A percentile compares a stretch with the other conserved stretches of the same genome.
Conservation (phyloP, 176 grass and related monocot genomes). For the Echinochloa phyllopogon region DNA sequence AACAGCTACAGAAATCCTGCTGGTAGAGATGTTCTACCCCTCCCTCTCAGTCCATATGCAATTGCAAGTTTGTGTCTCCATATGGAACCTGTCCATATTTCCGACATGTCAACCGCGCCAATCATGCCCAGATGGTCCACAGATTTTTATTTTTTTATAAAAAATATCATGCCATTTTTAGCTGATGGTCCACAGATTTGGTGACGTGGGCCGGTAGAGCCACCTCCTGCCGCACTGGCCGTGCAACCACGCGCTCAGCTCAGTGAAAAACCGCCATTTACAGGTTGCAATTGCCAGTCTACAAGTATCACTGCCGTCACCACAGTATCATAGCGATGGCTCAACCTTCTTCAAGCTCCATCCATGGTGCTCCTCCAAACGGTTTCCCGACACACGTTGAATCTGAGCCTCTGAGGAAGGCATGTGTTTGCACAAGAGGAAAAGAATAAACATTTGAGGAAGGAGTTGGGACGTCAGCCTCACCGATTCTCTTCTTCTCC, state of each 20-base stretch:
- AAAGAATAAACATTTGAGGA: background rate
- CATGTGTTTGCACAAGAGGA: background rate
- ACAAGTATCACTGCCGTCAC: background rate
- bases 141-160: background rate
- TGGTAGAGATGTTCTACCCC: background rate
- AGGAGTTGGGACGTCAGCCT: conserved; percentile 46
- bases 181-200: conserved; percentile 12
- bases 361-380: background rate
- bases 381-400: background rate
- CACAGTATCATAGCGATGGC: background rate
- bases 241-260: background rate
- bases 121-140: background rate
- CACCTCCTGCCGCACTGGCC: background rate
- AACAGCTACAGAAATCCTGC: conserved; percentile 18
- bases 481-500: background rate
- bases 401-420: background rate
- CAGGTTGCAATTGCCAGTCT: background rate
- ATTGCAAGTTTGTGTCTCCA: background rate
- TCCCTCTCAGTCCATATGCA: background rate
- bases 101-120: conserved; percentile 30
- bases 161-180: background rate
- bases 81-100: background rate
- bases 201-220: conserved; percentile 1
- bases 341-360: background rate
- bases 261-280: conserved; percentile 10